Conservation (phyloP, 73 alveolate species). For the Paramecium caudatum region DNA sequence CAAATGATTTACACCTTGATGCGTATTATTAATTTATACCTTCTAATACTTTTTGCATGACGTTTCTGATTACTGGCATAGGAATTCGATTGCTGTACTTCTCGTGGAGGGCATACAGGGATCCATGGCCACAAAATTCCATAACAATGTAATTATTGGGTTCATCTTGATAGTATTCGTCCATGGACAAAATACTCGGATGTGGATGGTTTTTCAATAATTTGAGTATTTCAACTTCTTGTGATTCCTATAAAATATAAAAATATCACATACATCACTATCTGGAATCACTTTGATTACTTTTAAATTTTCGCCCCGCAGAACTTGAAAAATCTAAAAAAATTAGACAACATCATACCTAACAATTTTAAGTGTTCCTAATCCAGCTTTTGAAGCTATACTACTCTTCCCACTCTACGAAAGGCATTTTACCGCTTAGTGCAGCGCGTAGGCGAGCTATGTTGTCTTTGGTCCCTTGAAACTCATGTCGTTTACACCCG, state of each 20-base stretch:
- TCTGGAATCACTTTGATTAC: neutral
- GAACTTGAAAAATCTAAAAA: neutral
- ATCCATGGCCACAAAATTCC: neutral
- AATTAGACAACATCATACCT: neutral
- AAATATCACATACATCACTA: neutral
- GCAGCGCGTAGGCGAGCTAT: neutral
- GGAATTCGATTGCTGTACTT: neutral
- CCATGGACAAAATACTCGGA: neutral
- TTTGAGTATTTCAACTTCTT: too few relatives aligned
- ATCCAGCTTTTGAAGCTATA: neutral
- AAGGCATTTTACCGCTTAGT: neutral
- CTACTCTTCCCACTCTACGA: conserved; percentile 1
- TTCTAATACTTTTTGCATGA: conserved; percentile 33
- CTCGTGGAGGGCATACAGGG: neutral
- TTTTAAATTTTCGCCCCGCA: conserved; percentile 50
- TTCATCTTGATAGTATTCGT: neutral
- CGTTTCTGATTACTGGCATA: neutral
- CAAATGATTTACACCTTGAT: neutral
- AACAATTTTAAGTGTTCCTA: neutral
- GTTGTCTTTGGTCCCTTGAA: neutral
- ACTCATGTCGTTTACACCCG: neutral
- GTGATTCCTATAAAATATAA: too few relatives aligned
- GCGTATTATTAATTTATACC: neutral
- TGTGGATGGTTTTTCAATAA: too few relatives aligned
- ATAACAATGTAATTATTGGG: neutral